Conservation (phyloP, 208 protist genomes). For the Trypanosoma conorhini region DNA sequence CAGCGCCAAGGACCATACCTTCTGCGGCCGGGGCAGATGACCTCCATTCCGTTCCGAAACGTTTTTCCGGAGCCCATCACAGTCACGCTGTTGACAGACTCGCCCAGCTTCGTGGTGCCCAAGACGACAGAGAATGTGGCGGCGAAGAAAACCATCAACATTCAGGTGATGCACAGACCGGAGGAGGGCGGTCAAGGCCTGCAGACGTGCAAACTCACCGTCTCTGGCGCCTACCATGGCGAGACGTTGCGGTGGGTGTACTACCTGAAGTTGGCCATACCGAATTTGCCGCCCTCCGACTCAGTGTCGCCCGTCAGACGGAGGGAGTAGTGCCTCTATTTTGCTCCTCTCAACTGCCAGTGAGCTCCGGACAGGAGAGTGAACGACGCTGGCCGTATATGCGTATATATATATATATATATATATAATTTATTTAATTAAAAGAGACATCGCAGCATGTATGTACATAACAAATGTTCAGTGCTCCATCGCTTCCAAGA, state of each 20-base stretch:
- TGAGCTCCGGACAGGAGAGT: not conserved
- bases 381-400: not conserved
- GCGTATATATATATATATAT: too few species aligned
- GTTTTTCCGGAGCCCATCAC: slow-evolving; percentile 88
- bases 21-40: slow-evolving; percentile 60
- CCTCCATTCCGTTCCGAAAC: slow-evolving; percentile 92
- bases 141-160: slow-evolving; percentile 80
- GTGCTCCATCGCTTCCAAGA: not conserved
- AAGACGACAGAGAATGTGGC: slow-evolving; percentile 80
- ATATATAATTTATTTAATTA: not conserved
- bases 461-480: slow-evolving; percentile 24
- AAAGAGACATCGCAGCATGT: not conserved
- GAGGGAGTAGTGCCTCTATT: not conserved
- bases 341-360: not conserved
- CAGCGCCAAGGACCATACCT: slow-evolving; percentile 93
- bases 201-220: slow-evolving; percentile 44
- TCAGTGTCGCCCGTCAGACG: not conserved
- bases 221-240: slow-evolving; percentile 41
- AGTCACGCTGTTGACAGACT: slow-evolving; percentile 85
- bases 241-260: slow-evolving; percentile 84
- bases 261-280: slow-evolving; percentile 56
- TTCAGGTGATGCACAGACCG: slow-evolving; percentile 76
- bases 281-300: not conserved
- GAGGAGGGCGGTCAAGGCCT: slow-evolving; percentile 26
- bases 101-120: slow-evolving; percentile 74